Conservation (phyloP, 129 eudicot genomes). For the Apium graveolens region DNA sequence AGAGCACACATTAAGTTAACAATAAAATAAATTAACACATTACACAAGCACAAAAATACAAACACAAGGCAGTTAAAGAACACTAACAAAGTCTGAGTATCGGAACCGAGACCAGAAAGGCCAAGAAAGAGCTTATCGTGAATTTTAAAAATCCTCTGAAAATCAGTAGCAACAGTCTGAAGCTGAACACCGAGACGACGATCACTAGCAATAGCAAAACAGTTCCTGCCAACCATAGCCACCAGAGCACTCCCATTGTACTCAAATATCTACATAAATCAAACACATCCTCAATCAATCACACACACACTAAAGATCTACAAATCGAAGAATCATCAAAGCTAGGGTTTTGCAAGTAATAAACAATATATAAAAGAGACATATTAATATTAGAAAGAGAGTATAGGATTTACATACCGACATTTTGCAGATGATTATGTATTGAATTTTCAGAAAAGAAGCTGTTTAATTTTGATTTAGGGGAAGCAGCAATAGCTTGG, state of each 20-base stretch:
- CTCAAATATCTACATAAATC: slow-evolving; percentile 53
- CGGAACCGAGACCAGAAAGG: slow-evolving; percentile 77
- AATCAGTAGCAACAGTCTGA: slow-evolving; percentile 82
- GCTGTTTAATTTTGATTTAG: too few relatives aligned
- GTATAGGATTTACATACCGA: too few relatives aligned
- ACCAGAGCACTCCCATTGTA: slow-evolving; percentile 95
- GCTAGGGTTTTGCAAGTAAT: too few relatives aligned
- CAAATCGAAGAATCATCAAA: too few relatives aligned
- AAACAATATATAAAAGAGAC: too few relatives aligned
- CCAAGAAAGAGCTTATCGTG: slow-evolving; percentile 83
- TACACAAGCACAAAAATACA: background rate
- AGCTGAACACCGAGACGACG: slow-evolving; percentile 84
- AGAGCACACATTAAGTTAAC: too few relatives aligned
- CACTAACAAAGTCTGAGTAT: slow-evolving; percentile 67
- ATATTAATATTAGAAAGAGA: too few relatives aligned
- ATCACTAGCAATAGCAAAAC: slow-evolving; percentile 92
- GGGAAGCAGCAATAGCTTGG: too few relatives aligned
- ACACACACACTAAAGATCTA: background rate
- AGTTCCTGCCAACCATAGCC: slow-evolving; percentile 95
- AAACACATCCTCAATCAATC: background rate
- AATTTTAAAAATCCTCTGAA: slow-evolving; percentile 64
- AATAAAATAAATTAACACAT: too few relatives aligned
- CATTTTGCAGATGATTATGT: too few relatives aligned
- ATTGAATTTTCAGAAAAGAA: too few relatives aligned
- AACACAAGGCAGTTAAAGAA: background rate